Conservation (phyloP, 306 rosid genomes). For the Vigna unguiculata region DNA sequence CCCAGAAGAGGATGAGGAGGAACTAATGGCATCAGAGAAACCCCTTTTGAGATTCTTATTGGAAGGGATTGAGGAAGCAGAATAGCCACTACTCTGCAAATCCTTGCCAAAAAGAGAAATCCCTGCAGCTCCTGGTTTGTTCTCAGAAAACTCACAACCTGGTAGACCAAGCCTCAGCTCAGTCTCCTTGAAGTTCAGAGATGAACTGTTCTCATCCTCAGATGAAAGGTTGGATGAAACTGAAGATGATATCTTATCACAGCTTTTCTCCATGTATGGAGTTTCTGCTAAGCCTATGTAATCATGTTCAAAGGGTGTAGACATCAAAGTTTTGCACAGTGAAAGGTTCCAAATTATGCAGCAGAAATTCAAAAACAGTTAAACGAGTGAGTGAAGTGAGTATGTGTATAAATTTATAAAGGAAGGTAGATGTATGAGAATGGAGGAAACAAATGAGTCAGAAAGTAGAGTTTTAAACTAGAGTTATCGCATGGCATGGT, state of each 20-base stretch:
- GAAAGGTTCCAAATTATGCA: slow-evolving; percentile 2
- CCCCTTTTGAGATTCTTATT: slow-evolving; percentile 32
- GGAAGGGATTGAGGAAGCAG: slow-evolving; percentile 11
- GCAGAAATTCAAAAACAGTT: not conserved
- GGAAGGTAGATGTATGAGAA: too few relatives aligned
- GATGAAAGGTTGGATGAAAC: slow-evolving; percentile 11
- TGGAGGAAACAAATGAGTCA: not conserved
- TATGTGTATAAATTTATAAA: not conserved
- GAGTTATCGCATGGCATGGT: not conserved
- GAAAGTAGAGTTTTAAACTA: not conserved
- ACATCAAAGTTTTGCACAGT: slow-evolving; percentile 13
- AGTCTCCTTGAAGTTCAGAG: slow-evolving; percentile 25
- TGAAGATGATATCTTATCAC: slow-evolving; percentile 26
- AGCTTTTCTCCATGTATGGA: slow-evolving; percentile 31
- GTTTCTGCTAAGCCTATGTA: slow-evolving; percentile 21
- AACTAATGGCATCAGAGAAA: slow-evolving; percentile 18
- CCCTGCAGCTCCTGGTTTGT: not conserved
- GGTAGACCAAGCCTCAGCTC: slow-evolving; percentile 24
- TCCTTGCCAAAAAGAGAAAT: slow-evolving; percentile 27
- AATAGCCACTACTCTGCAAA: slow-evolving; percentile 21
- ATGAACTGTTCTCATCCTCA: slow-evolving; percentile 14
- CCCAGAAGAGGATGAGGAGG: slow-evolving; percentile 9
- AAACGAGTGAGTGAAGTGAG: not conserved
- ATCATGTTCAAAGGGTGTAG: slow-evolving; percentile 13
- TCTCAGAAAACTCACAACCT: not conserved